Percentiles rank a stretch among this genome's conserved stretches.
These are phyloP conservation scores for Globisporangium ultimum DNA, from an alignment of 352 stramenopile genomes.

Conservation along the genomic window DNA sequence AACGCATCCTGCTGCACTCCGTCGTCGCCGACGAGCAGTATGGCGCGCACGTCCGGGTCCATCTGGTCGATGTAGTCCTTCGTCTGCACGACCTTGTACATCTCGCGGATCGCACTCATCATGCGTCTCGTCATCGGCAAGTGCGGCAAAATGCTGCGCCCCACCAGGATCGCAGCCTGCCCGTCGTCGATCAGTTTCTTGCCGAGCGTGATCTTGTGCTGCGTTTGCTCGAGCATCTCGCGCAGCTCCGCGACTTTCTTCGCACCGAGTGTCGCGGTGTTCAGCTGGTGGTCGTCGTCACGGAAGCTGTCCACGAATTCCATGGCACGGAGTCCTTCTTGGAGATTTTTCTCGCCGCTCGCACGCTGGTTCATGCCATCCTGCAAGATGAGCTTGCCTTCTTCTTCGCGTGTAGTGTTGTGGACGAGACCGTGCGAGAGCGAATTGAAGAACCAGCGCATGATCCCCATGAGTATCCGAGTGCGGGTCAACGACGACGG, in stretches of 20 bases:
- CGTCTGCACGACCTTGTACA: constrained; percentile 63
- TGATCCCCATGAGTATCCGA: constrained; percentile 57
- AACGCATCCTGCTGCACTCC: not conserved
- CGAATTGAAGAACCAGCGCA: constrained; percentile 66
- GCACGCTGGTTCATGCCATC: constrained; percentile 56
- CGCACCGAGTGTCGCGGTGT: constrained; percentile 40
- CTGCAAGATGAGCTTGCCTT: constrained; percentile 59
- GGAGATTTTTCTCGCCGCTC: constrained; percentile 38
- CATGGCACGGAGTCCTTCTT: constrained; percentile 38
- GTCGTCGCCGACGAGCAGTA: constrained; percentile 20
- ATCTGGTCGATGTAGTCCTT: constrained; percentile 75
- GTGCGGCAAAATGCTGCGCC: constrained; percentile 45
- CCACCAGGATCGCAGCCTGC: constrained; percentile 34
- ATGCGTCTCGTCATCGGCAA: constrained; percentile 58
- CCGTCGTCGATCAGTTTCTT: constrained; percentile 34
- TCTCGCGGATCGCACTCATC: constrained; percentile 41
- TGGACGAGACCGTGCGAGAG: constrained; percentile 69
- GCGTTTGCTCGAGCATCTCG: constrained; percentile 39
- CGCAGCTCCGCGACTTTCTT: constrained; percentile 61
- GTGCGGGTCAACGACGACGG: constrained; percentile 32
- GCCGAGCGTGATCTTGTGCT: constrained; percentile 37
- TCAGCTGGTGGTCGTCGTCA: constrained; percentile 46
- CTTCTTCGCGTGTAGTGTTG: constrained; percentile 49
- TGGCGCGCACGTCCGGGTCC: constrained; percentile 40
- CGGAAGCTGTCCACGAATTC: constrained; percentile 43